Percentiles rank a stretch among this genome's conserved stretches.
These are phyloP conservation scores for Fusarium fracticaudum DNA, from an alignment of 2,329 filamentous ascomycete genomes.

Conservation along the genomic window DNA sequence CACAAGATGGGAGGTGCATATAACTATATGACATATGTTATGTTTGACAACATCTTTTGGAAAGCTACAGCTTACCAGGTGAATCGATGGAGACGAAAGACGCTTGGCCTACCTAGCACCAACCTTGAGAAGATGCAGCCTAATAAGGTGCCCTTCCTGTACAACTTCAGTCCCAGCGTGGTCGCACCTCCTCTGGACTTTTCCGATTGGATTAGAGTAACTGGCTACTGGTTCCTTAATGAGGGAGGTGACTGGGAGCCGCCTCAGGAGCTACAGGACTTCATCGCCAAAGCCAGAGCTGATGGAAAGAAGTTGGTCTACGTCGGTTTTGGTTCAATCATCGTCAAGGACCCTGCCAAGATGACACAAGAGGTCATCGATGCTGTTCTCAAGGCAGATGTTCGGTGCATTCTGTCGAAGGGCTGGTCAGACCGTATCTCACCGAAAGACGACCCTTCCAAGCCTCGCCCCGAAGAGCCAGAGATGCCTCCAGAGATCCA, in stretches of 20 bases:
- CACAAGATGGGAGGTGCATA: conserved; percentile 95
- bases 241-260: conserved; percentile 77
- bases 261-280: conserved; percentile 77
- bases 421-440: conserved; percentile 88
- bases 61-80: conserved; percentile 90
- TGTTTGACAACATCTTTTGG: conserved; percentile 98
- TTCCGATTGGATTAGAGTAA: conserved; percentile 96
- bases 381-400: conserved; percentile 88
- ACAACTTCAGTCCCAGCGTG: conserved; percentile 95
- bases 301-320: conserved; percentile 95
- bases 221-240: conserved; percentile 97
- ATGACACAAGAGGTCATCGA: conserved; percentile 94
- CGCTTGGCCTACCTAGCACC: conserved; percentile 81
- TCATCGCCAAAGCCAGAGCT: conserved; percentile 82
- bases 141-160: conserved; percentile 97
- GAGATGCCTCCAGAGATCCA: conserved; percentile 83
- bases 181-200: conserved; percentile 96
- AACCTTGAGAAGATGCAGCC: conserved; percentile 90
- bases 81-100: conserved; percentile 89
- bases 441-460: conserved; percentile 56
- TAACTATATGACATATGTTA: conserved; percentile 93
- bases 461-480: conserved; percentile 67
- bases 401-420: conserved; percentile 93
- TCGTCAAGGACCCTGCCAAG: conserved; percentile 87
- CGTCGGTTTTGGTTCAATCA: conserved; percentile 95